Evolutionary conservation across 768 basidiomycete genomes (phyloP), one percentile per base, ranked within the genome.

Genomic region (Crucibulum laeve): DNA sequence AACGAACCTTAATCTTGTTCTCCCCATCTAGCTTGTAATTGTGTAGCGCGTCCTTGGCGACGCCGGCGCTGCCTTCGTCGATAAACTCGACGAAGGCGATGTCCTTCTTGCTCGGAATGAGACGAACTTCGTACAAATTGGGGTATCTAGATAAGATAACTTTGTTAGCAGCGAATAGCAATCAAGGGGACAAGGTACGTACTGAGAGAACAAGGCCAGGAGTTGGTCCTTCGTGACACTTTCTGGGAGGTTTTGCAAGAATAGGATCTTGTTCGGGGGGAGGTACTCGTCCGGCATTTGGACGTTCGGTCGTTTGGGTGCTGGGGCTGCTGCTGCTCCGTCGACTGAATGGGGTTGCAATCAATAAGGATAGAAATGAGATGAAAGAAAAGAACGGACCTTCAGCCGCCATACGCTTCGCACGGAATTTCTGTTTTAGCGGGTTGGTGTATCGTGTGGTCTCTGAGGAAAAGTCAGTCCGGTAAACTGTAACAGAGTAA

Each of bases 201-300:
- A 96, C 91, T 91, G 88, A 47, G 89, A 85, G 70, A 99, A 98
- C 18, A 98, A 73, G 1, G 82, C 81, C 64, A 87, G 80, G 48
- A 99, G 84, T 57, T 89, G 85, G 42, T 96, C 94, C 59, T 95
- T 93, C 43, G 87, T 92, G 51, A 93, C 92, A 32, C 66, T 85
- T 59, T 96, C 92, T 15, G 94, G 93, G 18, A 99, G 73, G 61
- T 97, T 97, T 67, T 99, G 96, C 51, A 99, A 62, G 79, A 99
- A 99, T 40, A 99, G 77, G 65, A 98, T 95, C 64, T 94, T 93
- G 85, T 99, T 99, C 28, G 96, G 95, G 1, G 96, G 96, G 5
- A 99, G 80, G 64, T 97, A 98, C 64, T 99, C 96, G 84, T 99
- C 96, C 30, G 95, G 94, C 92, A 98, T 96, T 62, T 94, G 91